These are phyloP conservation scores for Helotiales sp. DNA, from an alignment of 2,329 filamentous ascomycete species.

Conservation along the genomic window DNA sequence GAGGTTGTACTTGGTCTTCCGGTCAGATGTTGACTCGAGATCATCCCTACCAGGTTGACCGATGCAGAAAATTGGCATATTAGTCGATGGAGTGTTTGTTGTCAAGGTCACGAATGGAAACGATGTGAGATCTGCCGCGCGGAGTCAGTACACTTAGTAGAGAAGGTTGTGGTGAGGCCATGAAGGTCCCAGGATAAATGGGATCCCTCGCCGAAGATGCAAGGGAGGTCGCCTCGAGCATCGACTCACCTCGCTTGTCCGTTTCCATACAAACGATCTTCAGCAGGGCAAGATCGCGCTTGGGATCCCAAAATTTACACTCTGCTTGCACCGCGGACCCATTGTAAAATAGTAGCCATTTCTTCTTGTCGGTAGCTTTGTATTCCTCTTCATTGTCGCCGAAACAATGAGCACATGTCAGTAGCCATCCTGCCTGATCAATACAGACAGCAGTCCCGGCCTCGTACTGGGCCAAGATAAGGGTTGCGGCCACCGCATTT, in stretches of 20 bases:
- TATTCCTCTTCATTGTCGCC: constrained; percentile 42
- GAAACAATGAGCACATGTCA: constrained; percentile 53
- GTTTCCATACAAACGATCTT: constrained; percentile 38
- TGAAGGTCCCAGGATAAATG: too few relatives aligned
- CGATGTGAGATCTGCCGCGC: neutral
- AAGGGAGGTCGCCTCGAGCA: too few relatives aligned
- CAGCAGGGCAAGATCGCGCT: constrained; percentile 48
- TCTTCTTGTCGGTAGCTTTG: constrained; percentile 24
- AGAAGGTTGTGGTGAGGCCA: too few relatives aligned
- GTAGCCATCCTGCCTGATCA: constrained; percentile 42
- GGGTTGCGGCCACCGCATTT: constrained; percentile 31
- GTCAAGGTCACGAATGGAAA: constrained; percentile 3
- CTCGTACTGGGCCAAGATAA: constrained; percentile 50
- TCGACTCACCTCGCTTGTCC: neutral
- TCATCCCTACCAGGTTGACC: constrained; percentile 45
- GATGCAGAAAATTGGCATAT: constrained; percentile 34
- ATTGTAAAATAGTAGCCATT: constrained; percentile 44
- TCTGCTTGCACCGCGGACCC: constrained; percentile 40
- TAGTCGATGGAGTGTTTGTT: neutral
- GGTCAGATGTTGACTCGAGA: constrained; percentile 44
- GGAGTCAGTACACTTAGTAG: too few relatives aligned
- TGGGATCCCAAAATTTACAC: constrained; percentile 35
- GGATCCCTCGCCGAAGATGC: too few relatives aligned
- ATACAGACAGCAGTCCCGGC: constrained; percentile 54
- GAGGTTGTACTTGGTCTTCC: constrained; percentile 41